Evolutionary conservation across 495 filamentous ascomycete species (phyloP).

Genomic region (Annulohypoxylon stygium): DNA sequence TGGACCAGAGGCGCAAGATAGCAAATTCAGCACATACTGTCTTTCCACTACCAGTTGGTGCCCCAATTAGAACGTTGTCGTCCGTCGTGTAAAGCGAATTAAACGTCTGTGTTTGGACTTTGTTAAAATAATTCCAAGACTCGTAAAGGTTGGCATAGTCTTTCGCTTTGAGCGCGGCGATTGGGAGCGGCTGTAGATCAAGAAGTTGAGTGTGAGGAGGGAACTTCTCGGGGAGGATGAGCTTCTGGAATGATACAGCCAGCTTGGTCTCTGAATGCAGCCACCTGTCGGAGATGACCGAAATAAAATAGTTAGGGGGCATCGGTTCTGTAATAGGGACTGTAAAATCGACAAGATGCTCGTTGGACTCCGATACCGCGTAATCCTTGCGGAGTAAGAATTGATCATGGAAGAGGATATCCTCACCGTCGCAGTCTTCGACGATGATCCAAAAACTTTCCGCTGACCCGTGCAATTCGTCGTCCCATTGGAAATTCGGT

Average conservation of each 20-base stretch:
- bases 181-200: conserved; percentile 90
- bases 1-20: conserved; percentile 87
- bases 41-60: conserved; percentile 94
- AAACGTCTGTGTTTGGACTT: conserved; percentile 97
- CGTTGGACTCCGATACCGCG: conserved; percentile 81
- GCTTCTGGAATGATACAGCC: conserved; percentile 92
- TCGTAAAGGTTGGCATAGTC: conserved; percentile 88
- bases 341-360: conserved; percentile 97
- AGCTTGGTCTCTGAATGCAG: conserved; percentile 97
- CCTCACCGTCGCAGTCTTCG: conserved; percentile 97
- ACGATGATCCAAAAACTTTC: conserved; percentile 98
- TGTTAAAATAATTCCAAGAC: conserved; percentile 91
- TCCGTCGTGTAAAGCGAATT: conserved; percentile 90
- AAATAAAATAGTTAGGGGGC: conserved; percentile 98
- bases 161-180: conserved; percentile 85
- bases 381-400: conserved; percentile 92
- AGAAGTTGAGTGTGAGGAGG: conserved; percentile 91
- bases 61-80: conserved; percentile 91
- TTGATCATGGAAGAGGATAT: conserved; percentile 95
- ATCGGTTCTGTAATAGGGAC: conserved; percentile 97
- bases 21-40: conserved; percentile 97
- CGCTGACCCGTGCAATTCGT: conserved; percentile 83
- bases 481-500: conserved; percentile 97
- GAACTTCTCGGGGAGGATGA: conserved; percentile 95
- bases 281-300: conserved; percentile 93